Evolutionary conservation across 306 rosid species (phyloP).

Genomic region (Ochetophila trinervis): DNA sequence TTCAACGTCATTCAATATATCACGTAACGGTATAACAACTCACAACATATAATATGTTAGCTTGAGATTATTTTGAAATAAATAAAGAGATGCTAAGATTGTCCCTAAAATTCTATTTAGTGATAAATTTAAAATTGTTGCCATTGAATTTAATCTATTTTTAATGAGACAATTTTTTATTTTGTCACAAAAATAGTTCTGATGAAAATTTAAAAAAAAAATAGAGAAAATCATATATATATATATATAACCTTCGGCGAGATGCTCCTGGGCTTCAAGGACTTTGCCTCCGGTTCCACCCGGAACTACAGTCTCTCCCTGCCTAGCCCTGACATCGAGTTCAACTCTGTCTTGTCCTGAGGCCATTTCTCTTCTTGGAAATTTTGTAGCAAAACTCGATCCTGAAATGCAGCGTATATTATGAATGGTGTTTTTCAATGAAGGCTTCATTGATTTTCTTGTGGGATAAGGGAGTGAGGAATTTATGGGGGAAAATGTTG

Average conservation of each 20-base stretch:
- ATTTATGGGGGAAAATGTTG: neutral
- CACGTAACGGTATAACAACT: too few species aligned
- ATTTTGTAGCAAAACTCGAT: neutral
- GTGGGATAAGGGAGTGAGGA: neutral
- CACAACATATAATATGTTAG: too few species aligned
- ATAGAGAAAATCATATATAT: too few species aligned
- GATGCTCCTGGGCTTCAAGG: constrained; percentile 38
- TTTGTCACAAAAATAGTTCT: too few species aligned
- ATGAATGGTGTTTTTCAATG: neutral
- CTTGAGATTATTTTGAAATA: too few species aligned
- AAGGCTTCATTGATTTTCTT: neutral
- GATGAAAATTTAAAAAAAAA: too few species aligned
- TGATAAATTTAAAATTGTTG: too few species aligned
- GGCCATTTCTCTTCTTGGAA: constrained; percentile 12
- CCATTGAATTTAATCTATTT: too few species aligned
- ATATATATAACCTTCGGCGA: constrained; percentile 27
- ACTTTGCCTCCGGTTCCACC: constrained; percentile 38
- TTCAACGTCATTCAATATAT: too few species aligned
- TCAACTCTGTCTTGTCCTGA: constrained; percentile 15
- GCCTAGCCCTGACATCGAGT: constrained; percentile 27
- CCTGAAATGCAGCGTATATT: neutral
- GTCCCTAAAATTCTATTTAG: too few species aligned
- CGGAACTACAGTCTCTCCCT: constrained; percentile 32
- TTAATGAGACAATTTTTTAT: too few species aligned
- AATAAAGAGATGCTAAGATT: too few species aligned